phyloP scores from a whole-genome alignment of 2,329 filamentous ascomycete species.

The Purpureocillium lavendulum region DNA sequence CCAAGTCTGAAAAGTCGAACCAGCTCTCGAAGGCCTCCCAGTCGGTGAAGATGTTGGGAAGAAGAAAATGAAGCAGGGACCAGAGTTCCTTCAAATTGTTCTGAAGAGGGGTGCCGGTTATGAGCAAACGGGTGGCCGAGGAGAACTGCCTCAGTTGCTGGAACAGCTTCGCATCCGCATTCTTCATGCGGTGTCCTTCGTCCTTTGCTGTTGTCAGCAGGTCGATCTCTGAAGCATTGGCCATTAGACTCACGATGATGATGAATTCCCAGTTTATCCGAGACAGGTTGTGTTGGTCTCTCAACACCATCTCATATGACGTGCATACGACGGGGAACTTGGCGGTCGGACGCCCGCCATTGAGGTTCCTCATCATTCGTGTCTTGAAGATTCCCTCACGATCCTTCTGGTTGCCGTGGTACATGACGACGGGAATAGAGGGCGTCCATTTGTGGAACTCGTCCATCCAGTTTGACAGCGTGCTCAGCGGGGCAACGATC shows the following conservation, averaged over 20 bases:
- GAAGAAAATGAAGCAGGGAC: conserved; percentile 87
- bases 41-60: conserved; percentile 88
- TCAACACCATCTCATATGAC: conserved; percentile 92
- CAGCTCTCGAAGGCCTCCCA: conserved; percentile 88
- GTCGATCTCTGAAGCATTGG: accelerated
- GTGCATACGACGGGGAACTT: conserved; percentile 90
- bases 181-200: conserved; percentile 95
- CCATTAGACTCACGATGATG: conserved; percentile 61
- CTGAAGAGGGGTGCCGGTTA: conserved; percentile 90
- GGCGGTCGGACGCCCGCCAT: conserved; percentile 45
- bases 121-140: conserved; percentile 83
- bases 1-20: conserved; percentile 93
- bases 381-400: conserved; percentile 67
- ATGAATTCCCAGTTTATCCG: conserved; percentile 96
- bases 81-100: conserved; percentile 94
- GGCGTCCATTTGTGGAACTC: conserved; percentile 91
- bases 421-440: conserved; percentile 77
- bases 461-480: conserved; percentile 90
- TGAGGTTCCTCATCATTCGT: conserved; percentile 62
- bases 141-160: conserved; percentile 81
- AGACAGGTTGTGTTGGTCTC: conserved; percentile 72
- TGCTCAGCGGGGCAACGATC: conserved; percentile 84
- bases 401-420: conserved; percentile 76
- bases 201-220: conserved; percentile 44
- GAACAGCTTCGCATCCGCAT: conserved; percentile 87